These are phyloP conservation scores for Nicotiana benthamiana DNA, from an alignment of 257 asterid genomes.

Conservation along the genomic window DNA sequence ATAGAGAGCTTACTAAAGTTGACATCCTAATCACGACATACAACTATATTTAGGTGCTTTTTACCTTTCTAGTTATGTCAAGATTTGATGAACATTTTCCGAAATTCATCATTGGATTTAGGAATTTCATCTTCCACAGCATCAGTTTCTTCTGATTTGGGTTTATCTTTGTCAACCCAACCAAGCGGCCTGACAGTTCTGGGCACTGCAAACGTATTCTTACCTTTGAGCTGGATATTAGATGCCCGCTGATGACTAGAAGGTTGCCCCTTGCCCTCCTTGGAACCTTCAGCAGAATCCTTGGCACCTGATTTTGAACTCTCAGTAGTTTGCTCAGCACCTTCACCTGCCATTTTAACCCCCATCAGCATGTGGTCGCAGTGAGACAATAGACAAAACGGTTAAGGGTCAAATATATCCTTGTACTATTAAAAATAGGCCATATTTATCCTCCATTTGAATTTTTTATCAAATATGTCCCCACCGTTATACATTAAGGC, in stretches of 20 bases:
- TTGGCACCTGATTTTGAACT: slow-evolving; percentile 15
- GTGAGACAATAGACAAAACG: neutral
- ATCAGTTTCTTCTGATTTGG: slow-evolving; percentile 25
- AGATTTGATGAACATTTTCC: slow-evolving; percentile 62
- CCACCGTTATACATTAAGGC: no score
- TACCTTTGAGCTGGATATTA: slow-evolving; percentile 52
- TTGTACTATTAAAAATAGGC: no score
- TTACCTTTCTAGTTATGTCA: slow-evolving; percentile 11
- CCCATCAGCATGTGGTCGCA: neutral
- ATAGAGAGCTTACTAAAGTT: neutral
- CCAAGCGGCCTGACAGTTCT: slow-evolving; percentile 71
- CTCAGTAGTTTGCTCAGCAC: slow-evolving; percentile 13
- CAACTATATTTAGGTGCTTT: neutral
- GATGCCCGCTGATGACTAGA: slow-evolving; percentile 20
- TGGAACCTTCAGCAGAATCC: slow-evolving; percentile 22
- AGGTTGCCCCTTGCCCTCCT: slow-evolving; percentile 22
- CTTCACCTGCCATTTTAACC: slow-evolving; percentile 25
- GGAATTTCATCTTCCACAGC: slow-evolving; percentile 51
- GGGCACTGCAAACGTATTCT: slow-evolving; percentile 78
- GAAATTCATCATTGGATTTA: slow-evolving; percentile 90
- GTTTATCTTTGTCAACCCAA: slow-evolving; percentile 20
- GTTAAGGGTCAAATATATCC: no score
- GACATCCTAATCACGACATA: neutral
- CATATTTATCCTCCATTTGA: no score
- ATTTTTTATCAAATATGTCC: no score